Percentiles rank a stretch among this genome's conserved stretches.
These are phyloP conservation scores for Metschnikowia chrysomelidarum DNA, from an alignment of 805 yeast species.

Conservation along the genomic window DNA sequence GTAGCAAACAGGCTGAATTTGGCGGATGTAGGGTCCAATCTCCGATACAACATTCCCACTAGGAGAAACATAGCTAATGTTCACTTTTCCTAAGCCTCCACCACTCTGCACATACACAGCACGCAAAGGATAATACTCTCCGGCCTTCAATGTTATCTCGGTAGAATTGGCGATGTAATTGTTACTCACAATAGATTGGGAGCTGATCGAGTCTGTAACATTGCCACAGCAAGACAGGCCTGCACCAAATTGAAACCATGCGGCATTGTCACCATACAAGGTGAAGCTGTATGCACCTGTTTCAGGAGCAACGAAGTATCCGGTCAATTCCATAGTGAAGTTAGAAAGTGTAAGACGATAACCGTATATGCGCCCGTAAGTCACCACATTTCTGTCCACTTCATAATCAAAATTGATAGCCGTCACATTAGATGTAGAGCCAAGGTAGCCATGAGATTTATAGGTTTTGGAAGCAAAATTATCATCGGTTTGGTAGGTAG, in stretches of 20 bases:
- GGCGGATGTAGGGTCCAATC: constrained; percentile 7
- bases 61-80: constrained; percentile 7
- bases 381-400: not conserved
- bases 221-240: constrained; percentile 13
- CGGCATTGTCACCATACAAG: constrained; percentile 15
- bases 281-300: constrained; percentile 12
- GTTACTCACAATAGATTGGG: not conserved
- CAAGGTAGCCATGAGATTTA: constrained; percentile 1
- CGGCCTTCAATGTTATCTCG: constrained; percentile 5
- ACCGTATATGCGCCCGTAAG: constrained; percentile 3
- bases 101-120: constrained; percentile 13
- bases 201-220: constrained; percentile 1
- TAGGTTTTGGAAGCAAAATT: constrained; percentile 7
- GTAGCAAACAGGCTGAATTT: constrained; percentile 2
- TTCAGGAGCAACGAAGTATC: constrained; percentile 10
- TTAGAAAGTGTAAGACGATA: constrained; percentile 4
- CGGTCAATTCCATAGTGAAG: constrained; percentile 6
- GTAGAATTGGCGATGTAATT: constrained; percentile 5
- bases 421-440: constrained; percentile 4
- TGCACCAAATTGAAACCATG: constrained; percentile 11
- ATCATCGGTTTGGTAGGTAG: constrained; percentile 1
- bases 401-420: constrained; percentile 1
- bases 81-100: constrained; percentile 6
- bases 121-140: constrained; percentile 12
- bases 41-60: constrained; percentile 6